Evolutionary conservation across 2,329 filamentous ascomycete genomes (phyloP), one percentile per base, ranked within the genome.

Genomic region (Aspergillus costaricaensis): DNA sequence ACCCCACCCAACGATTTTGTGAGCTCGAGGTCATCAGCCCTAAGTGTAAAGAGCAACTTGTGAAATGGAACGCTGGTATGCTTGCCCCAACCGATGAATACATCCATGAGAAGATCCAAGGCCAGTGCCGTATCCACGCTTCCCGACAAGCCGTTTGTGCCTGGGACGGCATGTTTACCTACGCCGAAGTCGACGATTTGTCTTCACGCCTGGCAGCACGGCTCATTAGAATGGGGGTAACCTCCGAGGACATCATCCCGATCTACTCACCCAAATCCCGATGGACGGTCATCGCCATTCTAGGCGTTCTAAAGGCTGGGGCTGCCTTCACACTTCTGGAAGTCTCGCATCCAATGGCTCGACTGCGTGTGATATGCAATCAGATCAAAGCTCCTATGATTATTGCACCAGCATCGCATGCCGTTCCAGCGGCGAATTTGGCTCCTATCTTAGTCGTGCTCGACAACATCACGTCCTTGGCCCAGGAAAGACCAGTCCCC

Each of bases 151-250:
- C 47, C 8, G 47, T 32, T 14, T 50, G 15, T 14, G 47, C 47
- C 21, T 50, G 47, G 47, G 47, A 50, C 14, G 47, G 47, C 5
- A 39, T 59, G n/a, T 53, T 47, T 4, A 47, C 58, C 4, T 52
- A 59, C 21, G 43, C 57, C 2, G 30, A 62, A 8, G n/a, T 55
- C 8, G 57, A 63, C 17, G 62, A 61, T 25, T 51, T 68, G 1
- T 55, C 64, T 15, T 7, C 55, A 39, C 21, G 23, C 1, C 47
- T 50, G 5, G 47, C 47, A 17, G 21, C 4, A 25, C 12, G 17
- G 9, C 23, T 50, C 4, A 50, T 30, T n/a, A 30, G 23, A 0
- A 15, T 30, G 5, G 47, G 47, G 12, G 47, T n/a, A 19, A 27
- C 9, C 12, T 17, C 25, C 12, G 47, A 5, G 10, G 10, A 15